A percentile compares a stretch with the other conserved stretches of the same genome.
Conservation (phyloP, 2,329 filamentous ascomycete species). For the Saccharata proteae region DNA sequence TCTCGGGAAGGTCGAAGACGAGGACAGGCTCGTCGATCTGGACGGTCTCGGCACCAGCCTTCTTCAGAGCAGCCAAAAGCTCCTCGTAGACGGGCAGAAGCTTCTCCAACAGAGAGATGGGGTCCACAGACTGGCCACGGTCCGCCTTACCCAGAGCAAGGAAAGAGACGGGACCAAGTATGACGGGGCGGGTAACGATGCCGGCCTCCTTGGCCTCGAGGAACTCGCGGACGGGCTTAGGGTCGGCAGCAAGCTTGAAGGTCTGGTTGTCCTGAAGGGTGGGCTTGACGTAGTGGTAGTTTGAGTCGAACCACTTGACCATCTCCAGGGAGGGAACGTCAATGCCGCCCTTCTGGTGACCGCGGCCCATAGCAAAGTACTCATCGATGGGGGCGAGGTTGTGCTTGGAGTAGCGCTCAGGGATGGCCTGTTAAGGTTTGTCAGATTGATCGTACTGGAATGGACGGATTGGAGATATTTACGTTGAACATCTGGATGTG, state of each 20-base stretch:
- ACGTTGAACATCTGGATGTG: conserved; percentile 98
- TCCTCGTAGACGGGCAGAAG: conserved; percentile 91
- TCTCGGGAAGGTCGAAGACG: conserved; percentile 81
- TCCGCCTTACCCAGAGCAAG: conserved; percentile 96
- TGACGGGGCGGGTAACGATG: conserved; percentile 81
- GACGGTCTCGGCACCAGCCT: conserved; percentile 86
- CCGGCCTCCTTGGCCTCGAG: conserved; percentile 96
- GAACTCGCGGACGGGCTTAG: conserved; percentile 93
- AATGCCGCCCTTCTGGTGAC: conserved; percentile 86
- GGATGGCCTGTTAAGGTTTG: conserved; percentile 53
- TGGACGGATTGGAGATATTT: conserved; percentile 26
- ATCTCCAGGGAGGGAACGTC: conserved; percentile 95
- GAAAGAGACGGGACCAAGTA: conserved; percentile 95
- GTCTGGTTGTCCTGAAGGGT: conserved; percentile 93
- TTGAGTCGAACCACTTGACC: conserved; percentile 99
- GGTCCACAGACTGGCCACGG: conserved; percentile 83
- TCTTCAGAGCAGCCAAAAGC: conserved; percentile 86
- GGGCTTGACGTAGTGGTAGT: conserved; percentile 99
- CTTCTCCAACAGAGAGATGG: conserved; percentile 87
- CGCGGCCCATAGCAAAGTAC: conserved; percentile 99
- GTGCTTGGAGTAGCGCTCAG: conserved; percentile 86
- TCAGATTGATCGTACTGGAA: conserved; percentile 10
- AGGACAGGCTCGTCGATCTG: conserved; percentile 98
- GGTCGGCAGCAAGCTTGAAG: conserved; percentile 76
- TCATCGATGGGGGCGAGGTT: conserved; percentile 81